A percentile compares a stretch with the other conserved stretches of the same genome.
phyloP scores from a whole-genome alignment of 2,329 filamentous ascomycete genomes.

The Neofusicoccum cordaticola region DNA sequence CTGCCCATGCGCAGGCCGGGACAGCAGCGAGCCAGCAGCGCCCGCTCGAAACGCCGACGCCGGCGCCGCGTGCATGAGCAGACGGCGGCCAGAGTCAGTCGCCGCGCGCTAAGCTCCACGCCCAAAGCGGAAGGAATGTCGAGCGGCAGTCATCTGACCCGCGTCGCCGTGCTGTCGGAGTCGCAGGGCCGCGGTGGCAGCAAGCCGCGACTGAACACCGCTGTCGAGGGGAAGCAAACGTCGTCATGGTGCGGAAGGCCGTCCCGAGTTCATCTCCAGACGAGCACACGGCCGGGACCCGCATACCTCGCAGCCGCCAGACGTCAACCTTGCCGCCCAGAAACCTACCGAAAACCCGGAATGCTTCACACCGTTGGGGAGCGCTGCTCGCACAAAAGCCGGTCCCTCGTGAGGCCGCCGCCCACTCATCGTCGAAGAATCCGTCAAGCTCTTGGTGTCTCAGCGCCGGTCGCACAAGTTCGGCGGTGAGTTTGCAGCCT shows the following conservation, averaged over 20 bases:
- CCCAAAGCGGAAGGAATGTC: conserved; percentile 7
- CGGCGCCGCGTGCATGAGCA: conserved; percentile 2
- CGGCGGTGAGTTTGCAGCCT: conserved; percentile 16
- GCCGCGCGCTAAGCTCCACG: neutral
- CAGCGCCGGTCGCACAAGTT: conserved; percentile 12
- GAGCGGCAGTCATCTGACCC: conserved; percentile 4
- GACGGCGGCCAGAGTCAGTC: conserved; percentile 1
- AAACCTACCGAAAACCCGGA: conserved; percentile 13
- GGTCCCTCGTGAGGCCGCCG: conserved; percentile 2
- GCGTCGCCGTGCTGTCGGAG: conserved; percentile 1
- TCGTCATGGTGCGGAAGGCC: conserved; percentile 7
- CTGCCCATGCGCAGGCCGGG: neutral
- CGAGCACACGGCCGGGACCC: neutral
- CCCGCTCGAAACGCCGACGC: neutral
- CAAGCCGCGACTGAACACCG: neutral
- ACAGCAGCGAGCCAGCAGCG: neutral
- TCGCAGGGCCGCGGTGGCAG: neutral
- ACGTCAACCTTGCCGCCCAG: conserved; percentile 6
- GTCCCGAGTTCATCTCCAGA: conserved; percentile 4
- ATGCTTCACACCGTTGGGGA: conserved; percentile 13
- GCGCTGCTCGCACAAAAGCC: neutral
- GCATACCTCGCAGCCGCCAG: conserved; percentile 4
- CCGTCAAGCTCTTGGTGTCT: conserved; percentile 15
- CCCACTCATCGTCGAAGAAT: conserved; percentile 4
- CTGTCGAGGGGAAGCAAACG: neutral